Evolutionary conservation across 257 asterid genomes (phyloP).

Genomic region (Schizonepeta tenuifolia): DNA sequence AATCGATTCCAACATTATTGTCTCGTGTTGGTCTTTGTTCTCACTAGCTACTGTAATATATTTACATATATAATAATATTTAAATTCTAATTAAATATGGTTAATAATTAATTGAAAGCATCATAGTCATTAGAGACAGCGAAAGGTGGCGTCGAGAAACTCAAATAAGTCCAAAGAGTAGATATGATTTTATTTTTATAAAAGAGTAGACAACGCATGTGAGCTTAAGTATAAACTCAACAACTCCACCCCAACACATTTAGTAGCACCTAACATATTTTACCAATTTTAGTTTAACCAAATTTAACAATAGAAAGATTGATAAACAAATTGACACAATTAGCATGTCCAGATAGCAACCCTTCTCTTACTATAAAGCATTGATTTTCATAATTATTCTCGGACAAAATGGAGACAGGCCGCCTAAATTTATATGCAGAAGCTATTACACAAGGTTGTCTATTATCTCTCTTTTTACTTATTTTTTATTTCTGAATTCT

Average conservation of each 20-base stretch:
- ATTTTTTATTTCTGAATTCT: no score
- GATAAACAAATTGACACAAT: not conserved
- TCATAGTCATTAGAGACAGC: not conserved
- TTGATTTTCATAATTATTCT: not conserved
- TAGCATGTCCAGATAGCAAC: slow-evolving; percentile 1
- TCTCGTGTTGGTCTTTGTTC: no score
- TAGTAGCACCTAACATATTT: slow-evolving; percentile 13
- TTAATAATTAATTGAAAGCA: not conserved
- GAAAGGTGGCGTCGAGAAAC: not conserved
- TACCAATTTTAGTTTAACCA: not conserved
- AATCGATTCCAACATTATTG: no score
- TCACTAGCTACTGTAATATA: no score
- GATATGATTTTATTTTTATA: slow-evolving; percentile 2
- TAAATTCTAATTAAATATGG: not conserved
- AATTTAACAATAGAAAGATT: not conserved
- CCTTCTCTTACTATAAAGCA: not conserved
- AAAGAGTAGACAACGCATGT: slow-evolving; percentile 28
- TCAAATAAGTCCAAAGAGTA: slow-evolving; percentile 3
- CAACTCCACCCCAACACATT: slow-evolving; percentile 26
- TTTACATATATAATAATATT: not conserved
- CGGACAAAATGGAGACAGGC: not conserved
- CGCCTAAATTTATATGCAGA: not conserved
- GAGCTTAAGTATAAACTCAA: slow-evolving; percentile 22
- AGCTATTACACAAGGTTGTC: no score
- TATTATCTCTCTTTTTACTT: no score